Conservation (phyloP, 768 basidiomycete species). For the Fomitopsis pulvina region DNA sequence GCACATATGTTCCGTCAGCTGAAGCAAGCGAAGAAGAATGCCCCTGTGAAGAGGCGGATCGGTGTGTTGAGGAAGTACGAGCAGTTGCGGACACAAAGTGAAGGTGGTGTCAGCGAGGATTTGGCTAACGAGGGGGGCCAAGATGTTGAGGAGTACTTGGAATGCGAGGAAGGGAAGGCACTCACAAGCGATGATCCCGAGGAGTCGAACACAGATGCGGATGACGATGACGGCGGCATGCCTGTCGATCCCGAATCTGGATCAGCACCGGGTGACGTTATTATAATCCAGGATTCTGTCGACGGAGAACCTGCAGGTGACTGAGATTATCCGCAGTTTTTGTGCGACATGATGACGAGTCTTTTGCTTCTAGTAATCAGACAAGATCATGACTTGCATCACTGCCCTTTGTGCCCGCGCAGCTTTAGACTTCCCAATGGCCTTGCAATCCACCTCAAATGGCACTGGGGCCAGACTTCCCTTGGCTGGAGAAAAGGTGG, state of each 20-base stretch:
- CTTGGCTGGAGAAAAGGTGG: slow-evolving; percentile 13
- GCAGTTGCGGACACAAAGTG: background rate
- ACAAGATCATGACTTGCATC: background rate
- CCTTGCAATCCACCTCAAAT: slow-evolving; percentile 15
- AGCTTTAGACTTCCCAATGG: slow-evolving; percentile 10
- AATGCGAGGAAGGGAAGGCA: no score
- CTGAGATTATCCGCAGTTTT: no score
- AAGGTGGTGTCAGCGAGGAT: background rate
- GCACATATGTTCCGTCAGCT: background rate
- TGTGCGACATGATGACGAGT: no score
- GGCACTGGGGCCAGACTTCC: slow-evolving; percentile 14
- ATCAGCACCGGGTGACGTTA: no score
- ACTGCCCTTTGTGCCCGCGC: slow-evolving; percentile 14
- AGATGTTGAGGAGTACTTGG: background rate
- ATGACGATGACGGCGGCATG: no score
- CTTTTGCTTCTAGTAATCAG: no score
- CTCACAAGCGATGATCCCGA: no score
- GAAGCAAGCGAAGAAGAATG: background rate
- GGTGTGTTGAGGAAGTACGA: background rate
- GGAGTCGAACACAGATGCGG: no score
- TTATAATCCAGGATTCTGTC: no score
- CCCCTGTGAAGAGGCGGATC: background rate
- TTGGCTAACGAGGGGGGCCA: background rate
- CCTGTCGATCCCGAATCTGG: no score
- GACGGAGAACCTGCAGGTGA: no score